phyloP scores from a whole-genome alignment of 805 yeast genomes.

The Starmerella sp. region DNA sequence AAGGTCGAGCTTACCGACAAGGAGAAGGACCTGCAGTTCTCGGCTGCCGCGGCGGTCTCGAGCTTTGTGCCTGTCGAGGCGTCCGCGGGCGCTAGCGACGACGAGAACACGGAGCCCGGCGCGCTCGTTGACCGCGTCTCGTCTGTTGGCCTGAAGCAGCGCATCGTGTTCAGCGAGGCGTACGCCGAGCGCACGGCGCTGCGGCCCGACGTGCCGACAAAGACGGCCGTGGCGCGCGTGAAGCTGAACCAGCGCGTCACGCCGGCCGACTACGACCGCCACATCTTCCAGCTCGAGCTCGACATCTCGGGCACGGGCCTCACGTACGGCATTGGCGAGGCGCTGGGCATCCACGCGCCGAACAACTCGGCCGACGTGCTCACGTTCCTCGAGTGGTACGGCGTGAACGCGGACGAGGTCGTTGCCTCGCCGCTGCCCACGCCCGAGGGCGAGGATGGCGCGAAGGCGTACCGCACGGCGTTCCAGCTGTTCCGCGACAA shows the following conservation, averaged over 20 bases:
- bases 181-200: constrained; percentile 45
- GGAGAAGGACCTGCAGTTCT: constrained; percentile 10
- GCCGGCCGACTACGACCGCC: constrained; percentile 78
- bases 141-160: constrained; percentile 32
- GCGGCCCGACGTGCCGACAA: constrained; percentile 82
- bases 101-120: constrained; percentile 25
- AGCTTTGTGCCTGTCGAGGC: constrained; percentile 13
- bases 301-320: constrained; percentile 85
- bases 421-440: constrained; percentile 63
- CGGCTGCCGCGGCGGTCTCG: constrained; percentile 19
- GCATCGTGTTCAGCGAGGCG: constrained; percentile 72
- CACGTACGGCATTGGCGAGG: constrained; percentile 90
- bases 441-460: constrained; percentile 27
- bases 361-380: constrained; percentile 56
- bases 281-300: constrained; percentile 92
- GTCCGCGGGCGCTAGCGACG: background rate
- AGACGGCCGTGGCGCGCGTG: constrained; percentile 78
- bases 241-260: constrained; percentile 87
- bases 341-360: constrained; percentile 88
- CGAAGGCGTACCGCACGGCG: constrained; percentile 62
- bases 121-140: constrained; percentile 44
- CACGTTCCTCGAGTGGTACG: constrained; percentile 59
- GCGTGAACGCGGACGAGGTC: constrained; percentile 54
- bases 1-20: constrained; percentile 20
- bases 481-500: constrained; percentile 71